Evolutionary conservation across 2,329 filamentous ascomycete species (phyloP).

Genomic region (Stagonosporopsis vannaccii): DNA sequence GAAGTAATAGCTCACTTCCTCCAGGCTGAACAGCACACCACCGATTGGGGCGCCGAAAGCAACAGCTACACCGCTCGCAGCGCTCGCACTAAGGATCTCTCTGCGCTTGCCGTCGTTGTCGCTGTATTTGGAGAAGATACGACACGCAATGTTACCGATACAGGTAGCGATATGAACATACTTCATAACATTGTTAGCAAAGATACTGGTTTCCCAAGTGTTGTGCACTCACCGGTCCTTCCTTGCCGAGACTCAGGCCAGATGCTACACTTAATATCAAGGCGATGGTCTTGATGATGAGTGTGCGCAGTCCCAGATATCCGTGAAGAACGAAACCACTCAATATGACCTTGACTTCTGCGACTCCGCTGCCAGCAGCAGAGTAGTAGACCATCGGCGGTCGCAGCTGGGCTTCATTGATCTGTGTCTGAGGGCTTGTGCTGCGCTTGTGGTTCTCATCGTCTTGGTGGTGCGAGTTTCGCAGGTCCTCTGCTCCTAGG

Average conservation of each 20-base stretch:
- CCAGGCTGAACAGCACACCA: slow-evolving; percentile 89
- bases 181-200: slow-evolving; percentile 32
- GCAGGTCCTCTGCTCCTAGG: slow-evolving; percentile 68
- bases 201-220: background rate
- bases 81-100: slow-evolving; percentile 91
- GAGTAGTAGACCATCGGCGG: slow-evolving; percentile 93
- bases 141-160: slow-evolving; percentile 92
- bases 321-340: slow-evolving; percentile 97
- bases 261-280: slow-evolving; percentile 90
- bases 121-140: slow-evolving; percentile 93
- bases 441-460: slow-evolving; percentile 52
- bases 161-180: slow-evolving; percentile 98
- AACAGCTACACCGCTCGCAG: slow-evolving; percentile 89
- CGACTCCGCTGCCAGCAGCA: slow-evolving; percentile 93
- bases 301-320: slow-evolving; percentile 86
- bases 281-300: slow-evolving; percentile 83
- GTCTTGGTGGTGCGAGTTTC: slow-evolving; percentile 53
- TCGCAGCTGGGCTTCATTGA: slow-evolving; percentile 49
- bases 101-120: slow-evolving; percentile 92
- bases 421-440: slow-evolving; percentile 52
- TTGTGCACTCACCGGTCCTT: slow-evolving; percentile 49
- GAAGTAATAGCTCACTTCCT: slow-evolving; percentile 98
- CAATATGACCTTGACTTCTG: slow-evolving; percentile 96
- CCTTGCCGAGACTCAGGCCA: slow-evolving; percentile 91
- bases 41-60: slow-evolving; percentile 92